Base-by-base conservation (phyloP, 164 flowering plant genomes). In the Protea cynaroides region DNA sequence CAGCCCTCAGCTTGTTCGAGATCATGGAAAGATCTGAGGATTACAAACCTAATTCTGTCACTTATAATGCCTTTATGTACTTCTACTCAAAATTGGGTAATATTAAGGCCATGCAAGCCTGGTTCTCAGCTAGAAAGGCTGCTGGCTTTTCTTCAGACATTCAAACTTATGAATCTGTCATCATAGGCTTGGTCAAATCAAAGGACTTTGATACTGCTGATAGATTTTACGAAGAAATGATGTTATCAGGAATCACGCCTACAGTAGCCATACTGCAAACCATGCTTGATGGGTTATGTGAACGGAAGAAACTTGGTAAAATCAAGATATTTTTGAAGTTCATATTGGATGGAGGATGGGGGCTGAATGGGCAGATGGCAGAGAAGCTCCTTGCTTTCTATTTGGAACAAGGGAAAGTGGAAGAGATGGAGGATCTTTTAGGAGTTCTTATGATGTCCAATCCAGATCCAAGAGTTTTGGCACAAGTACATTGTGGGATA, bases 1-100 rank as follows among this genome's bases (percentile, higher is more conserved):
- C 80, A 21, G 79, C 86, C 29, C 25, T 81, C 40, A 82, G 86
- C 74, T 71, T 82, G 53, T 82, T 79, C 58, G 89, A 84, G 71
- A 72, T 82, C 58, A 84, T 84, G 89, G 65, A 76, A 70, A 69
- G 69, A 37, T 74, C 81, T 0, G 74, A 75, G 23, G 47, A 59
- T 44, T 81, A 65, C 69, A 79, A 76, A 66, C 84, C 84, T 6
- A 59, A 76, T 69, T 66, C 74, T 9, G 66, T 69, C 37, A 81
- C 89, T 43, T 82, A 78, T 67, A 71, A 79, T 69, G 44, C 69
- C 46, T 82, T 84, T 54, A 76, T 82, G n/a, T 69, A 66, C 0
- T 64, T 65, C n/a, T 84, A 74, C 62, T 70, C 86, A 1, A 76
- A 68, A 19, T 34, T 69, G 57, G 78, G 80, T 52, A 75, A 84